Evolutionary conservation across 2,329 filamentous ascomycete species (phyloP).

Genomic region (Malbranchea cinnamomea): DNA sequence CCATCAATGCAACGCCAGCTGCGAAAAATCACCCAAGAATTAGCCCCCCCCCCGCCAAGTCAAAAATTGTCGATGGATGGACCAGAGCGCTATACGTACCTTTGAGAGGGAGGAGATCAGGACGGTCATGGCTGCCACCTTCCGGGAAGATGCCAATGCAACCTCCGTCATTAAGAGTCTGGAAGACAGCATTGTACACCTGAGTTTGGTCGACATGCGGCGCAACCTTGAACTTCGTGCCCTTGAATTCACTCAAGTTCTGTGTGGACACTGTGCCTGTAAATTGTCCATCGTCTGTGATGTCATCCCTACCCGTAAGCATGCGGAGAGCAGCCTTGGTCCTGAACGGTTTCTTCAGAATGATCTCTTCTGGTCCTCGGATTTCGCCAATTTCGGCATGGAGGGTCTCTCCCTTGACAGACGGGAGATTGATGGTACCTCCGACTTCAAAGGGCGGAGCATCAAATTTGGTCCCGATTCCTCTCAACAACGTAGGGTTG

Average conservation of each 20-base stretch:
- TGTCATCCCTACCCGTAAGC: conserved; percentile 64
- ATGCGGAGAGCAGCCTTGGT: conserved; percentile 60
- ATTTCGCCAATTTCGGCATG: conserved; percentile 77
- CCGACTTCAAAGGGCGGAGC: conserved; percentile 54
- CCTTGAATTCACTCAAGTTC: conserved; percentile 47
- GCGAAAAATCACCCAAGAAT: conserved; percentile 7
- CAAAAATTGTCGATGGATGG: conserved; percentile 12
- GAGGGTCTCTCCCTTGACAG: conserved; percentile 63
- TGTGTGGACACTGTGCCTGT: conserved; percentile 38
- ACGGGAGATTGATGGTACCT: conserved; percentile 75
- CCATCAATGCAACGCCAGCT: conserved; percentile 97
- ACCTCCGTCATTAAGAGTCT: conserved; percentile 63
- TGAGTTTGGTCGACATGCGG: conserved; percentile 88
- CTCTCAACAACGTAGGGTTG: conserved; percentile 66
- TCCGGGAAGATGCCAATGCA: conserved; percentile 96
- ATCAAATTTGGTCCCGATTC: conserved; percentile 71
- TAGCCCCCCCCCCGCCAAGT: no score
- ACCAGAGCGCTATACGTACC: conserved; percentile 19
- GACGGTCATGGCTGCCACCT: conserved; percentile 87
- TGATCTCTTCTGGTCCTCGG: conserved; percentile 61
- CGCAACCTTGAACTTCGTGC: conserved; percentile 72
- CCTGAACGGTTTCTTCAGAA: conserved; percentile 78
- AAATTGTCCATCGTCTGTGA: conserved; percentile 51
- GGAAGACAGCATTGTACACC: conserved; percentile 88
- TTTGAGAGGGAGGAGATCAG: conserved; percentile 81